phyloP scores from a whole-genome alignment of 768 basidiomycete species.

The Suillus spraguei region DNA sequence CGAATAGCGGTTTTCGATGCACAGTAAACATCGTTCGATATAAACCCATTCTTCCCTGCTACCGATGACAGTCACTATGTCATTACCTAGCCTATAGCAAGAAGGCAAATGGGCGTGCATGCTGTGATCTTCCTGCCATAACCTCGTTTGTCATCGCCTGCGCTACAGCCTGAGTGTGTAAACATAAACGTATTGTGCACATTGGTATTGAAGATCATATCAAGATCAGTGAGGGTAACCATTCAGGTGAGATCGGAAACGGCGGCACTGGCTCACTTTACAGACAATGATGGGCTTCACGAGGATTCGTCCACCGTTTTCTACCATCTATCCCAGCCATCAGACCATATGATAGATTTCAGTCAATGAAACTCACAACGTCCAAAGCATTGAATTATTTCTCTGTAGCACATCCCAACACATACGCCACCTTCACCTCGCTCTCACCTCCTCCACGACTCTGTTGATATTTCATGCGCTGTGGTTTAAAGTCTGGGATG shows the following conservation, averaged over 20 bases:
- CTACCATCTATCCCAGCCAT: background rate
- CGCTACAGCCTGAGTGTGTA: constrained; percentile 41
- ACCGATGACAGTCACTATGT: constrained; percentile 27
- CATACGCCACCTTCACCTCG: constrained; percentile 20
- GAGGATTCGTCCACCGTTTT: background rate
- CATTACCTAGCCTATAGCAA: background rate
- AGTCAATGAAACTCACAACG: too few relatives aligned
- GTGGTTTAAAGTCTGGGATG: constrained; percentile 29
- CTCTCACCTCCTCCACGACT: constrained; percentile 26
- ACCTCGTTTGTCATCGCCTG: constrained; percentile 45
- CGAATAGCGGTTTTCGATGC: background rate
- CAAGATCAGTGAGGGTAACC: constrained; percentile 30
- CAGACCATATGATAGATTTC: background rate
- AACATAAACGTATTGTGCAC: constrained; percentile 38
- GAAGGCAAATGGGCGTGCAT: background rate
- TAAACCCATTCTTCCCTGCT: constrained; percentile 37
- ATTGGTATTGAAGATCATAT: constrained; percentile 36
- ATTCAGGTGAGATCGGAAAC: background rate
- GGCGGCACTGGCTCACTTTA: background rate
- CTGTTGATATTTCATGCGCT: constrained; percentile 18
- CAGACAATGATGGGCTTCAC: background rate
- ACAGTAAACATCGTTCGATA: background rate
- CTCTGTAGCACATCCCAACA: background rate
- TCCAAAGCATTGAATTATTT: too few relatives aligned
- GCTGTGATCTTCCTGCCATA: constrained; percentile 43